Conservation (phyloP, 2,329 filamentous ascomycete genomes). For the Periconia sp. region DNA sequence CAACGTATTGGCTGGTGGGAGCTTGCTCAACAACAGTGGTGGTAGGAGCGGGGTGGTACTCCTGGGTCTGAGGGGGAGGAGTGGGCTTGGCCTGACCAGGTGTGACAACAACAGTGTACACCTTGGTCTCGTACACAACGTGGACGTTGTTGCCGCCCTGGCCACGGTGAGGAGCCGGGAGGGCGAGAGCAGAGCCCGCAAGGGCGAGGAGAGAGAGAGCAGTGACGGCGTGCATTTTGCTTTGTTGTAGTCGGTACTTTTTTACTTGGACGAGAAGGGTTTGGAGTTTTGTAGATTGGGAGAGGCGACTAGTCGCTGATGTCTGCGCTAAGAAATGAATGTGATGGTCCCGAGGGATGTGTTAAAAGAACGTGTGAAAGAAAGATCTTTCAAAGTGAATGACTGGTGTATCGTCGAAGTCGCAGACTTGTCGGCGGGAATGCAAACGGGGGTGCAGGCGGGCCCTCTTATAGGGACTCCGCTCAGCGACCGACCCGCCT, state of each 20-base stretch:
- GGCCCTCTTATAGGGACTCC: conserved; percentile 8
- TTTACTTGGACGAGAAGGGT: conserved; percentile 3
- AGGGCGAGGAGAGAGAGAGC: conserved; percentile 36
- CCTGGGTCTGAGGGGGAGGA: background rate
- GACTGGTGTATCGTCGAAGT: conserved; percentile 42
- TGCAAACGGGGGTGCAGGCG: conserved; percentile 19
- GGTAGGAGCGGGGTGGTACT: conserved; percentile 24
- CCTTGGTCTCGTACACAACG: conserved; percentile 22
- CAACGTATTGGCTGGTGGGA: background rate
- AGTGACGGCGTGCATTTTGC: conserved; percentile 37
- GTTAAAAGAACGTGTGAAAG: conserved; percentile 34
- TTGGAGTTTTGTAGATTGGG: conserved; percentile 11
- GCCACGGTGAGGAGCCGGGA: conserved; percentile 19
- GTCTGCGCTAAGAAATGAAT: conserved; percentile 26
- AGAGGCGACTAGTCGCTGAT: conserved; percentile 9
- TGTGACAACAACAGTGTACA: conserved; percentile 29
- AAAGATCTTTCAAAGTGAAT: conserved; percentile 34
- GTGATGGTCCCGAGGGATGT: conserved; percentile 33
- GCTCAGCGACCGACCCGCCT: too few species aligned
- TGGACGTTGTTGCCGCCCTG: conserved; percentile 1
- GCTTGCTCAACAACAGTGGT: conserved; percentile 26
- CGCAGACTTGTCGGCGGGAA: conserved; percentile 35
- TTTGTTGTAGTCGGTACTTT: conserved; percentile 4
- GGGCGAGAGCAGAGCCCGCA: conserved; percentile 36
- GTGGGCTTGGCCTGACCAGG: conserved; percentile 3